These are phyloP conservation scores for Nepenthes mirabilis DNA, from an alignment of 148 eudicot genomes.

Conservation along the genomic window DNA sequence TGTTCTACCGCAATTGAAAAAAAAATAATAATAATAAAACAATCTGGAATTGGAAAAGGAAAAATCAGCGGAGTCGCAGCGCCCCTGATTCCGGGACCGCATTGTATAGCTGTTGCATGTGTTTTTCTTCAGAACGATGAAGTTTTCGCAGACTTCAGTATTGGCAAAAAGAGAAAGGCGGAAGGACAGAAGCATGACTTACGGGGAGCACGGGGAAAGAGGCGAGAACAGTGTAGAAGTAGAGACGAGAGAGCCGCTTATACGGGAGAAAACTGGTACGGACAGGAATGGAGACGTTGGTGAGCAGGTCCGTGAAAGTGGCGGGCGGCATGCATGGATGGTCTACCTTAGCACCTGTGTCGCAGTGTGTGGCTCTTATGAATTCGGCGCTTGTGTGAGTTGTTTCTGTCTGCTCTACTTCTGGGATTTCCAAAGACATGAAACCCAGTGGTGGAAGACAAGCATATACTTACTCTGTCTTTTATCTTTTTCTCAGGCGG, in stretches of 20 bases:
- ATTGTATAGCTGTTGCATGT: too few relatives aligned
- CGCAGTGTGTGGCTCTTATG: constrained; percentile 89
- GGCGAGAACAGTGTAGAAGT: constrained; percentile 15
- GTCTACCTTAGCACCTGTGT: constrained; percentile 72
- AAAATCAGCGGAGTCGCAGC: too few relatives aligned
- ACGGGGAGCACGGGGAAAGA: constrained; percentile 21
- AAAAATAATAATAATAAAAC: too few relatives aligned
- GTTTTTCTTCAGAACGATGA: too few relatives aligned
- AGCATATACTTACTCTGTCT: background rate
- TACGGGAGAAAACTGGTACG: constrained; percentile 1
- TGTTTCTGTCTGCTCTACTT: background rate
- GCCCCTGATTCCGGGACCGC: too few relatives aligned
- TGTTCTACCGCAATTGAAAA: too few relatives aligned
- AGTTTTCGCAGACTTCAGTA: too few relatives aligned
- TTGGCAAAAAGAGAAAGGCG: too few relatives aligned
- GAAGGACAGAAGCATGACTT: constrained; percentile 20
- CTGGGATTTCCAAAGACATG: background rate
- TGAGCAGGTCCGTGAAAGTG: constrained; percentile 2
- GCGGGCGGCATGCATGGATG: constrained; percentile 43
- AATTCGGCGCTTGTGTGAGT: constrained; percentile 83
- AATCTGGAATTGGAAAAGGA: too few relatives aligned
- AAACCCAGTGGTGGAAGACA: too few relatives aligned
- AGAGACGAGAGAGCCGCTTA: constrained; percentile 29
- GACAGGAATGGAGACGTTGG: background rate
- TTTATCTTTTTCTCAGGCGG: constrained; percentile 35